Base-by-base conservation (phyloP, 805 yeast species). In the Lachancea nothofagi region DNA sequence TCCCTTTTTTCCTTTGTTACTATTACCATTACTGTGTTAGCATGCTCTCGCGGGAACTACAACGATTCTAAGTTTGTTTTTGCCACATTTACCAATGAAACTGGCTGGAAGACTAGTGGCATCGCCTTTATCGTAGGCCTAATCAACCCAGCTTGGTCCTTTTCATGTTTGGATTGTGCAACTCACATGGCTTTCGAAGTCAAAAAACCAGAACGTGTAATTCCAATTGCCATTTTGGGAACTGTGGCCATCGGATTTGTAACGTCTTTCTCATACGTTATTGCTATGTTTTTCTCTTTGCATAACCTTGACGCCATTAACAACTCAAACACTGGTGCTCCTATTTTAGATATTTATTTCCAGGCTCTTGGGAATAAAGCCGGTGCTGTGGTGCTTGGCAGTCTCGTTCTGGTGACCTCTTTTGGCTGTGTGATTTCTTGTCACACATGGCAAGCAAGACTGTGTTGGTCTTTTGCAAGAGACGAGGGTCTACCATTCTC, bases 151-250 rank as follows among this genome's bases (percentile, higher is more conserved):
- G 79, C 78, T 33, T 80, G 84, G 83, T 76, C 82, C 4, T 79
- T 80, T 56, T 69, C 79, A 20, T 79, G 86, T 52, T 63, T 79
- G 35, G 88, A 80, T 55, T 75, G 79, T 47, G 85, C 85, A 2
- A 78, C 86, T 5, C 87, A 80, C 50, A 69, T 80, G 72, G 80
- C 85, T 2, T 86, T 80, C 57, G 88, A 80, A 56, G 75, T 76
- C 8, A 63, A 70, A 27, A 65, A 71, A 20, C 84, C 87, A 4
- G 74, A 74, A 50, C 66, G 71, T 36, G 74, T 75, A 36, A 75
- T 79, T 41, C 87, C 87, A n/a, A 70, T 71, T 36, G 77, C 84
- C 6, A 78, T 80, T 45, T 66, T 79, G 61, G 75, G 81, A 7
- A 77, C 85, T 1, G 80, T 80, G 4, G 75, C 77, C 4, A 78